Evolutionary conservation across 2,329 filamentous ascomycete species (phyloP), one percentile per base, ranked within the genome.

Genomic region (Helicocarpus griseus): DNA sequence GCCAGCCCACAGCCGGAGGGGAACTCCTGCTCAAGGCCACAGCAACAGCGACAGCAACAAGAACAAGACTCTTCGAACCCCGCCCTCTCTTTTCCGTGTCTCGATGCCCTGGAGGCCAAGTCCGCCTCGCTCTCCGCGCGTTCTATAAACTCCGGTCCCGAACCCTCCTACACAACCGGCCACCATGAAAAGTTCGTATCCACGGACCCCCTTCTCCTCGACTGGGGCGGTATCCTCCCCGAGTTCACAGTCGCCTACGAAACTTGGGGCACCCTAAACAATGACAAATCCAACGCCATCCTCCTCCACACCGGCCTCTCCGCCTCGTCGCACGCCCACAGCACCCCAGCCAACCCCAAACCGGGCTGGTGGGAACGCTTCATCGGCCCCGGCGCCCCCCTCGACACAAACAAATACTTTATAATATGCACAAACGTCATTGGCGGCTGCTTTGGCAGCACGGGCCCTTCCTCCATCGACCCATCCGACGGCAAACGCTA

Each of bases 301-400:
- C 77, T 98, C 7, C 73, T 98, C 2, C 89, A 97, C 66, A 98
- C 93, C 0, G 93, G 93, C 7, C 77, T 98, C 4, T 96, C 90
- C 0, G 93, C 93, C n/a, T 96, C 90, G 5, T 97, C 90, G 52
- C 93, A 98, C 71, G 93, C 93, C 1, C 90, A 90, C 64, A 96
- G 89, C 53, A 97, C 91, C n/a, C 77, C 80, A 49, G 74, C 77
- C 8, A 98, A 98, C 67, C 80, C 87, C 0, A 86, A 90, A 66
- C 86, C 89, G 0, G 93, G 93, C 3, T 98, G 93, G 93, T 98
- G 93, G 93, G 93, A 98, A 71, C 91, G 86, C 68, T 98, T 98
- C 67, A 97, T 98, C 63, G 93, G 93, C 0, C 86, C 90, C 0
- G 89, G 87, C 0, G 78, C 79, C 19, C 86, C 89, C 9, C 72